Percentiles rank a stretch among this genome's conserved stretches.
Conservation (phyloP, 2,329 filamentous ascomycete genomes). For the Rugonectria rugulosa region DNA sequence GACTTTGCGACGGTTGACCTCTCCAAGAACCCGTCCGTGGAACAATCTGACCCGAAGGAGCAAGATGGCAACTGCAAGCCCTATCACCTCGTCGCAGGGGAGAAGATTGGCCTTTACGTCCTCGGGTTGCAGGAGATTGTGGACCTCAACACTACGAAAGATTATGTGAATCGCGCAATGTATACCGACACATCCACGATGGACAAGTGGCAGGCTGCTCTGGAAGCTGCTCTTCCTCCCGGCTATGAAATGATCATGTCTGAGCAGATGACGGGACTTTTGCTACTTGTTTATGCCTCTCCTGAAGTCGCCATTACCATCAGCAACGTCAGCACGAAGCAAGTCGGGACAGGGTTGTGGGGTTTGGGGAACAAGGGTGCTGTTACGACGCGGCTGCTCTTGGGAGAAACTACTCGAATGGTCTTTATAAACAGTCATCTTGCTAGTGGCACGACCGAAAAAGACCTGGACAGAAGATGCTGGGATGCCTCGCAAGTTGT, state of each 20-base stretch:
- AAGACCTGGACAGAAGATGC: slow-evolving; percentile 81
- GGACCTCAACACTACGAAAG: slow-evolving; percentile 79
- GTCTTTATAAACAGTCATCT: slow-evolving; percentile 94
- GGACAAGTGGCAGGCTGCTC: slow-evolving; percentile 80
- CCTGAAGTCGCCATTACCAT: slow-evolving; percentile 77
- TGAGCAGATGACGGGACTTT: slow-evolving; percentile 85
- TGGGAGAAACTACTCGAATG: slow-evolving; percentile 88
- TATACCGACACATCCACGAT: slow-evolving; percentile 77
- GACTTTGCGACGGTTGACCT: slow-evolving; percentile 64
- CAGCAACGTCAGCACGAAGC: slow-evolving; percentile 81
- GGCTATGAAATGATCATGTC: slow-evolving; percentile 81
- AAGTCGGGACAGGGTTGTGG: slow-evolving; percentile 87
- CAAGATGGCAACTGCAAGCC: slow-evolving; percentile 42
- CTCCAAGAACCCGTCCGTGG: slow-evolving; percentile 48
- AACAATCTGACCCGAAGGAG: slow-evolving; percentile 44
- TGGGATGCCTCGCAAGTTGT: slow-evolving; percentile 89
- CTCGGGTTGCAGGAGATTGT: slow-evolving; percentile 93
- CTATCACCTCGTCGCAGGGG: slow-evolving; percentile 60
- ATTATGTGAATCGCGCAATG: slow-evolving; percentile 71
- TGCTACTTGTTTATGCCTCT: slow-evolving; percentile 86
- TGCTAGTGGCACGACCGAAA: slow-evolving; percentile 82
- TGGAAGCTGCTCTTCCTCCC: slow-evolving; percentile 75
- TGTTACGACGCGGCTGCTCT: slow-evolving; percentile 78
- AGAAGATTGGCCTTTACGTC: slow-evolving; percentile 87
- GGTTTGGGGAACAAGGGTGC: slow-evolving; percentile 97